Base-by-base conservation (phyloP, 2,329 filamentous ascomycete species). In the Alternaria sp. region DNA sequence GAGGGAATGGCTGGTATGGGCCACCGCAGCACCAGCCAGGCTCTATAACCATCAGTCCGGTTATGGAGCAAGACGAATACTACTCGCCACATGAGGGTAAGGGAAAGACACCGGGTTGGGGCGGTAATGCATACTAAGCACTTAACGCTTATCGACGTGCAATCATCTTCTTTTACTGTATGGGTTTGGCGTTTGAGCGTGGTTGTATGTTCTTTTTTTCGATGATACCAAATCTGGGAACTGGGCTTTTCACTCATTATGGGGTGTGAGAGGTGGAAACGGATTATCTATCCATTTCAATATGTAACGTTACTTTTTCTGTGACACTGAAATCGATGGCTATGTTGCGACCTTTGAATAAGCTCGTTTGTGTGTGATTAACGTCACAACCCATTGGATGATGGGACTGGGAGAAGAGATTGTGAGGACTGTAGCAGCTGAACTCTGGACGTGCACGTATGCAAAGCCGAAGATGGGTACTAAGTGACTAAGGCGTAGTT, bases 81-180 rank as follows among this genome's bases (percentile, higher is more conserved):
- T 51, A 60, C 53, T 71, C 71, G 51, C 59, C 64, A 12, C 57
- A 63, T 8, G 71, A 75, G 28, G 72, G 68, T 23, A 77, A 75
- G 53, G 60, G 51, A 1, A 65, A 63, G 15, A n/a, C 58, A 9
- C 26, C 44, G 25, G 51, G 54, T 30, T 56, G 54, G 58, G 14
- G 37, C 6, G 68, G 64, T 4, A 46, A 64, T 15, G 68, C 68
- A n/a, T 70, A 67, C 20, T 70, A 41, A 65, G 9, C 14, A 9
- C 18, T 15, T 18, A 12, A n/a, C 14, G 37, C 20, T 30, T 6
- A 23, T 26, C 6, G 0, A 37, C 28, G 21, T 9, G 25, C 14
- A 15, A 15, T 46, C 45, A 4, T 43, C 20, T 15, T 51, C 9
- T 41, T 50, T 53, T 53, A n/a, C n/a, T 58, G 21, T 50, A n/a